Evolutionary conservation across 768 basidiomycete genomes (phyloP).

Genomic region (Serendipita sp.): DNA sequence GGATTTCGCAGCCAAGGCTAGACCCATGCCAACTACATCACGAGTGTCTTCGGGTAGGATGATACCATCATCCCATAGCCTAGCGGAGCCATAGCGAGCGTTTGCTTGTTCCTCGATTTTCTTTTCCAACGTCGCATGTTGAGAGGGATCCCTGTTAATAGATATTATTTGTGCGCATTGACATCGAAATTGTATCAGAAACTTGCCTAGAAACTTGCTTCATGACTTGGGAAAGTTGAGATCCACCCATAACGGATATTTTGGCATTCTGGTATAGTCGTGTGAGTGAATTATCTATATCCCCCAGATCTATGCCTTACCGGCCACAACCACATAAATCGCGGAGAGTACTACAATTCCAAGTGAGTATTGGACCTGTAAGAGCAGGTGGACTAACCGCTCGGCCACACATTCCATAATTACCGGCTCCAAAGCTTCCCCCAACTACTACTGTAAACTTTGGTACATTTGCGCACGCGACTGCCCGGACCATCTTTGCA

Average conservation of each 20-base stretch:
- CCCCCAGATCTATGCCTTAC: constrained; percentile 28
- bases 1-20: constrained; percentile 50
- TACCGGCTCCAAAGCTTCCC: constrained; percentile 88
- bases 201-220: constrained; percentile 63
- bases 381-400: constrained; percentile 41
- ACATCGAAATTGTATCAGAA: not conserved
- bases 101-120: constrained; percentile 84
- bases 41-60: constrained; percentile 80
- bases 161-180: not conserved
- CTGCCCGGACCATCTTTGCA: constrained; percentile 93
- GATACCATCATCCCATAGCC: constrained; percentile 90
- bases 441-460: constrained; percentile 88
- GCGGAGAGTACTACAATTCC: constrained; percentile 58
- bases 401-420: constrained; percentile 90
- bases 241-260: constrained; percentile 90
- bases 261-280: constrained; percentile 51
- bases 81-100: constrained; percentile 73
- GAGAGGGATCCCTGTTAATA: constrained; percentile 49
- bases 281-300: not conserved
- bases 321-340: constrained; percentile 98
- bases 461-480: constrained; percentile 84
- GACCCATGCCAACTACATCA: constrained; percentile 72
- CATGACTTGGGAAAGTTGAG: constrained; percentile 89
- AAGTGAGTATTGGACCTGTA: not conserved
- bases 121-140: constrained; percentile 53